Evolutionary conservation across 345 rosid genomes (phyloP).

Genomic region (Camelina laxa): DNA sequence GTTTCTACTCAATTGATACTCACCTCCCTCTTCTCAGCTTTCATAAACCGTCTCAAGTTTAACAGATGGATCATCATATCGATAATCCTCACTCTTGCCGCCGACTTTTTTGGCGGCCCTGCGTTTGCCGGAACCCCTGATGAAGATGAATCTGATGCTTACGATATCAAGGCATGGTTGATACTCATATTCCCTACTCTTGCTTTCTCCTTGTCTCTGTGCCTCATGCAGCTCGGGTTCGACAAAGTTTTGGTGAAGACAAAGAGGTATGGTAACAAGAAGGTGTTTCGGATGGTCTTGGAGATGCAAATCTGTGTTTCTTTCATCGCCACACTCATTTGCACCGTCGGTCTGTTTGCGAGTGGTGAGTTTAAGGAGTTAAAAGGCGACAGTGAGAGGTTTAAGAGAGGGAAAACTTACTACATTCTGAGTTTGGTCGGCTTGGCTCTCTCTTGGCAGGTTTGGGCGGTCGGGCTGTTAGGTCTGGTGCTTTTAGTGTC

Average conservation of each 20-base stretch:
- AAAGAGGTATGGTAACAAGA: constrained; percentile 39
- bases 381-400: constrained; percentile 36
- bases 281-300: constrained; percentile 41
- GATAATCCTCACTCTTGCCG: constrained; percentile 37
- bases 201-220: constrained; percentile 44
- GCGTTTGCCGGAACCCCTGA: constrained; percentile 37
- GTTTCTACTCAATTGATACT: constrained; percentile 55
- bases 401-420: constrained; percentile 40
- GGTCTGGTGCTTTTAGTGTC: constrained; percentile 42
- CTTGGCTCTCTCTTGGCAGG: constrained; percentile 42
- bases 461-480: constrained; percentile 40
- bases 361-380: constrained; percentile 45
- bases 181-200: constrained; percentile 38
- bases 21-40: constrained; percentile 53
- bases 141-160: constrained; percentile 37
- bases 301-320: constrained; percentile 45
- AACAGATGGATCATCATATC: constrained; percentile 54
- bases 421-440: constrained; percentile 37
- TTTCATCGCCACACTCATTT: constrained; percentile 36
- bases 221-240: constrained; percentile 41
- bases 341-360: constrained; percentile 32
- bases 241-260: constrained; percentile 37
- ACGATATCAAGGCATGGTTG: constrained; percentile 39
- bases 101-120: constrained; percentile 24
- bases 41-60: constrained; percentile 55